Evolutionary conservation across 495 filamentous ascomycete genomes (phyloP), one percentile per base, ranked within the genome.

Genomic region (Tuber microsphaerosporum): DNA sequence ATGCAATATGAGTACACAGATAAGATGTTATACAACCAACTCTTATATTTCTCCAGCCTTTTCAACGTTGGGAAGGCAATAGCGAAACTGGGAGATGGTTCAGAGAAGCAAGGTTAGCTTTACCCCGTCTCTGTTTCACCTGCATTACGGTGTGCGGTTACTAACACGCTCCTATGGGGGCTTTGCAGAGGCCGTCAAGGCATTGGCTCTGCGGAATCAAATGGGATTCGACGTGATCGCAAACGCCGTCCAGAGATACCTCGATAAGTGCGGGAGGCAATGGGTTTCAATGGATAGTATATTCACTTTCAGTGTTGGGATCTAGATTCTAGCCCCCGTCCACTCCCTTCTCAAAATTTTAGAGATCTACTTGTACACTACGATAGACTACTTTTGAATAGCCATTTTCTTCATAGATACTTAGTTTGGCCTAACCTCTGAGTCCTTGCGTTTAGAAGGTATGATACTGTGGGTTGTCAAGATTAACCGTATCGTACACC

Each of bases 281-380:
- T 98, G 93, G 93, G 95, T 99, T 73, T 92, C 92, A 75, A 99
- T 98, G 95, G 93, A 94, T 84, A 89, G 86, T 82, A 85, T 99
- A 75, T 99, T 98, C 87, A 87, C 85, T 72, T 92, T 91, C 44
- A 56, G 48, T 39, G 73, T 70, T 74, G 56, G 43, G 69, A 69
- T 44, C 22, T 78, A 71, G 46, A 65, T 65, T 34, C 56, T 65
- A 34, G 26, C 14, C 56, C 17, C 56, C 56, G 34, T 65, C 16
- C 26, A 34, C 56, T 17, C 14, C 26, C 26, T 65, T 17, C 14
- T 65, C 12, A n/a, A 31, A 34, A 17, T 34, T 65, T 14, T 31
- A 65, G 26, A 34, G 56, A 31, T 34, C 31, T 65, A 17, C 26
- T 34, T 65, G 56, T 31, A 65, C 26, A 34, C 8, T 34, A 65